phyloP scores from a whole-genome alignment of 2,329 filamentous ascomycete species.

The Alternaria ventricosa region DNA sequence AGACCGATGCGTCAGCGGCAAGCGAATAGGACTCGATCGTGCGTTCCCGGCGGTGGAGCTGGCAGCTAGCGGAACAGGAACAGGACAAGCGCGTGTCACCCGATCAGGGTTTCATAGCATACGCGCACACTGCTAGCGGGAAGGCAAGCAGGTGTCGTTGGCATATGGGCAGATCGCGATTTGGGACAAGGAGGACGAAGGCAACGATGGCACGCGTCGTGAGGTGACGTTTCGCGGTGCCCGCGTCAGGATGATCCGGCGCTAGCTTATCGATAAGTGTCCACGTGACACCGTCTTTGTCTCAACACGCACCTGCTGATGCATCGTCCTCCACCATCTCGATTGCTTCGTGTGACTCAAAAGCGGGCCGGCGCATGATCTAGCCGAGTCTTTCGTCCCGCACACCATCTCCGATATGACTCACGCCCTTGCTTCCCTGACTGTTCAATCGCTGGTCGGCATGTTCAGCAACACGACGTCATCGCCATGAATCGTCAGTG shows the following conservation, averaged over 20 bases:
- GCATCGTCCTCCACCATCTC: not conserved
- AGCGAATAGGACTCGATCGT: not conserved
- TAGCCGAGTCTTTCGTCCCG: not conserved
- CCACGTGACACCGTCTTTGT: not conserved
- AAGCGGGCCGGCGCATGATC: not conserved
- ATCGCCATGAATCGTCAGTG: not conserved
- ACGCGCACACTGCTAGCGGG: not conserved
- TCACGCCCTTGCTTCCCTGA: not conserved
- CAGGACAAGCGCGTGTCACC: slow-evolving; percentile 2
- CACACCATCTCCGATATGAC: slow-evolving; percentile 1
- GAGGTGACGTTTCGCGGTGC: slow-evolving; percentile 12
- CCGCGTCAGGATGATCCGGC: slow-evolving; percentile 1
- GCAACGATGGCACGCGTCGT: slow-evolving; percentile 6
- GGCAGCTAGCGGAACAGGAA: not conserved
- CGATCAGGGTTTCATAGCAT: not conserved
- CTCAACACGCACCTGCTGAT: not conserved
- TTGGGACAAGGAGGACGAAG: not conserved
- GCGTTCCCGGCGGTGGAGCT: not conserved
- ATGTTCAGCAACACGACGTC: not conserved
- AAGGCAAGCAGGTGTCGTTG: not conserved
- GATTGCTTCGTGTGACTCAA: not conserved
- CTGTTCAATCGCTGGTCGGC: not conserved
- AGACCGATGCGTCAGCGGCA: not conserved
- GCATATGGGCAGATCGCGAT: not conserved
- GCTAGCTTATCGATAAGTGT: slow-evolving; percentile 11